Conservation (phyloP, 371 early-diverging fungal genomes). For the Lichtheimia ramosa region DNA sequence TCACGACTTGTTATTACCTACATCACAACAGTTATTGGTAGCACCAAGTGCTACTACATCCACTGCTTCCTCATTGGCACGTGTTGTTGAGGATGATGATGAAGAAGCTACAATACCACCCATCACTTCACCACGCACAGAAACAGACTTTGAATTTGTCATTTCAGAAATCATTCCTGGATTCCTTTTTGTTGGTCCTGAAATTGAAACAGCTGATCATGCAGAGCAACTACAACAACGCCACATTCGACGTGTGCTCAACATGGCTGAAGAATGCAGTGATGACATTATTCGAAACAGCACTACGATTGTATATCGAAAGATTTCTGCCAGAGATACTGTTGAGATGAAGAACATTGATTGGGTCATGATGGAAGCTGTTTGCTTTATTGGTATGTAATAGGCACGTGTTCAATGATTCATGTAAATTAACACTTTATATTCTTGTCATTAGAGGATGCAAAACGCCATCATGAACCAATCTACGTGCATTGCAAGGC, state of each 20-base stretch:
- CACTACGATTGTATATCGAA: slow-evolving; percentile 44
- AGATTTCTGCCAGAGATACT: slow-evolving; percentile 60
- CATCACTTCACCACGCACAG: slow-evolving; percentile 34
- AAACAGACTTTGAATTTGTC: slow-evolving; percentile 49
- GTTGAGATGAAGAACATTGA: slow-evolving; percentile 65
- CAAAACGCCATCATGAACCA: slow-evolving; percentile 48
- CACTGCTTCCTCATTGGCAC: slow-evolving; percentile 15
- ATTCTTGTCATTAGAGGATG: slow-evolving; percentile 31
- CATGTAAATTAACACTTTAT: slow-evolving; percentile 2
- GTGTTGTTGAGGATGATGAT: slow-evolving; percentile 40
- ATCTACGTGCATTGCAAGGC: slow-evolving; percentile 88
- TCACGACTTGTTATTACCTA: neutral
- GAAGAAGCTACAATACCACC: slow-evolving; percentile 16
- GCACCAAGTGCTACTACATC: slow-evolving; percentile 10
- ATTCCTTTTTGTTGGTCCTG: slow-evolving; percentile 62
- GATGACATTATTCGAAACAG: slow-evolving; percentile 33
- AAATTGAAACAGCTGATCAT: slow-evolving; percentile 53
- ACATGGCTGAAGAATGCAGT: slow-evolving; percentile 67
- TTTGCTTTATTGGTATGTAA: slow-evolving; percentile 60
- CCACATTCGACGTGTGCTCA: slow-evolving; percentile 53
- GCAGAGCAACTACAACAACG: slow-evolving; percentile 47
- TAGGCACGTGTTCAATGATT: neutral
- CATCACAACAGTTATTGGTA: slow-evolving; percentile 7
- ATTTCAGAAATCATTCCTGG: slow-evolving; percentile 63
- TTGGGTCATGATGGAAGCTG: slow-evolving; percentile 56